Evolutionary conservation across 805 yeast species (phyloP), one percentile per base, ranked within the genome.

Genomic region (Grigorovia humatica): DNA sequence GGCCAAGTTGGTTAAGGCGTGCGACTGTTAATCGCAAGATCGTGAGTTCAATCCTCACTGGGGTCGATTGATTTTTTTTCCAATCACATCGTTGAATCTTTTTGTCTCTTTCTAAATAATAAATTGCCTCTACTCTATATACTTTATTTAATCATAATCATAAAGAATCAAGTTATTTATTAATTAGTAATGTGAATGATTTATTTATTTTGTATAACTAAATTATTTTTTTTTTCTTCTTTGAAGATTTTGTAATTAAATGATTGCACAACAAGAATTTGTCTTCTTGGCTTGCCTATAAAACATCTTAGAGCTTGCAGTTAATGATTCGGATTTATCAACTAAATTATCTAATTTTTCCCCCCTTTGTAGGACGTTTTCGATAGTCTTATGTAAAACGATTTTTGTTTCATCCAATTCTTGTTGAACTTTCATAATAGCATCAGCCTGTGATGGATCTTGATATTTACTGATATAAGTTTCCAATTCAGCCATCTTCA

Each of bases 341-440:
- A 93, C 98, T 60, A 93, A 76, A 44, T 93, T 78, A 66, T 93
- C 99, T 62, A 93, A 79, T 64, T 89, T 89, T 70, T 93, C 99
- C 49, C 99, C 99, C 68, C 99, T 81, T 69, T 88, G 95, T 66
- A 93, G 77, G 9, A 93, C 96, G 55, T 85, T 78, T 70, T 93
- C 97, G 59, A 93, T 91, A 47, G 97, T 89, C 72, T 91, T 90
- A 71, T 93, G 98, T 63, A 93, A 75, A 43, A 90, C 96, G 60
- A 91, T 88, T 74, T 93, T 93, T 41, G 99, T 93, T 66, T 93
- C 99, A 69, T 93, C 99, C 62, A 93, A 79, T 70, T 93, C 99
- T 66, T 89, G 95, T 74, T 93, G 99, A 20, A 93, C 99, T 68
- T 85, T 86, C 95, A 93, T 84, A 56, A 93, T 82, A 11, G 96